Evolutionary conservation across 257 asterid genomes (phyloP).

Genomic region (Gentiana macrophylla): DNA sequence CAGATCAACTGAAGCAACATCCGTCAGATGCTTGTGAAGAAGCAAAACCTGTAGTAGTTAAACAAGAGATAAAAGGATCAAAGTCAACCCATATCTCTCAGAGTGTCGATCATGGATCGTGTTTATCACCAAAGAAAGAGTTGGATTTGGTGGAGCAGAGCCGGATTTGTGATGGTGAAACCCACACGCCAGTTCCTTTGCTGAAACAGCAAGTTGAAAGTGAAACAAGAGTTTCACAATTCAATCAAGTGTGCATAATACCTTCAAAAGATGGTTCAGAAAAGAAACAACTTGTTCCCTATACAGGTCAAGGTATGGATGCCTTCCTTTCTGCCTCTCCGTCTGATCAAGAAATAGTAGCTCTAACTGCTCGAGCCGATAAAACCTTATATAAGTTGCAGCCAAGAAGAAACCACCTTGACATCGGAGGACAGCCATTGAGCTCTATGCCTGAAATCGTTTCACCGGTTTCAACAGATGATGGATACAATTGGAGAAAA

Average conservation of each 20-base stretch:
- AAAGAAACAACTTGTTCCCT: conserved; percentile 17
- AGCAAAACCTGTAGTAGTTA: not conserved
- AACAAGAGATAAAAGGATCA: not conserved
- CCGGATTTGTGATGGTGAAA: conserved; percentile 1
- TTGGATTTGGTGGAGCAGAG: conserved; percentile 5
- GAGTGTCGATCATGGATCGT: not conserved
- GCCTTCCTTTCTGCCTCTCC: conserved; percentile 15
- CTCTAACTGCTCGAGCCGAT: conserved; percentile 18
- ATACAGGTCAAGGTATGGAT: conserved; percentile 21
- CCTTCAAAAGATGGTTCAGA: conserved; percentile 22
- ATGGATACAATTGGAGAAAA: conserved; percentile 95
- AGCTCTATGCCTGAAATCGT: conserved; percentile 17
- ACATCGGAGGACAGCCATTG: conserved; percentile 13
- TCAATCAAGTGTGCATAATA: conserved; percentile 24
- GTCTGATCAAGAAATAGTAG: conserved; percentile 22
- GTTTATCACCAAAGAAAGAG: conserved; percentile 6
- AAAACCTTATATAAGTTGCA: conserved; percentile 28
- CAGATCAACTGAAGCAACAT: conserved; percentile 1
- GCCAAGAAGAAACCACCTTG: conserved; percentile 38
- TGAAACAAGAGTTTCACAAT: conserved; percentile 19
- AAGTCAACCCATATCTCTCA: not conserved
- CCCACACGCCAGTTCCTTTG: not conserved
- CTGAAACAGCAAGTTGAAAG: conserved; percentile 22
- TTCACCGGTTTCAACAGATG: conserved; percentile 29
- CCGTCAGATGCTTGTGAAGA: not conserved